Evolutionary conservation across 2,329 filamentous ascomycete genomes (phyloP).

Genomic region (Trichoderma atrobrunneum): DNA sequence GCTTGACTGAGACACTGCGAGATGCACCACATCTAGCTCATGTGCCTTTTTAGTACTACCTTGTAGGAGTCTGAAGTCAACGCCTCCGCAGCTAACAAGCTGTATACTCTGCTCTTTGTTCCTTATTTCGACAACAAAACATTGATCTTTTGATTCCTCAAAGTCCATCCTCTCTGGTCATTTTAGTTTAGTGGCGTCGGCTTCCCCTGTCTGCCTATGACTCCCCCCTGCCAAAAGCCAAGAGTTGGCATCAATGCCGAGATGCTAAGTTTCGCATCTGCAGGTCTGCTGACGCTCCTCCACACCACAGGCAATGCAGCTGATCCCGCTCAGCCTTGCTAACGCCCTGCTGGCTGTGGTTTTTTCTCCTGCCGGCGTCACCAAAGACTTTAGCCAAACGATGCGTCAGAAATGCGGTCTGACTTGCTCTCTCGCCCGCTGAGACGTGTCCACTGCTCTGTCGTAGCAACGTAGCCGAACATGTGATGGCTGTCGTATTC

Average conservation of each 20-base stretch:
- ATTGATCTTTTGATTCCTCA: not conserved
- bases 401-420: slow-evolving; percentile 8
- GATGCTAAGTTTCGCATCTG: slow-evolving; percentile 8
- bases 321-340: slow-evolving; percentile 18
- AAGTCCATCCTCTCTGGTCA: not conserved
- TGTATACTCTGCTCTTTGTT: not conserved
- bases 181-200: not conserved
- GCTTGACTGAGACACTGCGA: not conserved
- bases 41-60: not conserved
- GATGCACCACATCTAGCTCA: not conserved
- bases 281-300: slow-evolving; percentile 18
- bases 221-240: not conserved
- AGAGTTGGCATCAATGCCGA: slow-evolving; percentile 9
- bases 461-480: not conserved
- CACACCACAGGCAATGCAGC: slow-evolving; percentile 11
- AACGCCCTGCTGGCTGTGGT: slow-evolving; percentile 4
- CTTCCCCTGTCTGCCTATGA: not conserved
- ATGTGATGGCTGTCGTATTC: slow-evolving; percentile 7
- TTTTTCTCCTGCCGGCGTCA: not conserved
- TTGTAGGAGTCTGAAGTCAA: not conserved
- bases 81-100: not conserved
- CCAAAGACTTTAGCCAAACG: not conserved
- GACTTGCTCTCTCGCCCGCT: not conserved
- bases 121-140: not conserved
- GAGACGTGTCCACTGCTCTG: not conserved